Base-by-base conservation (phyloP, 208 protist genomes). In the Wallacemonas rigidus region DNA sequence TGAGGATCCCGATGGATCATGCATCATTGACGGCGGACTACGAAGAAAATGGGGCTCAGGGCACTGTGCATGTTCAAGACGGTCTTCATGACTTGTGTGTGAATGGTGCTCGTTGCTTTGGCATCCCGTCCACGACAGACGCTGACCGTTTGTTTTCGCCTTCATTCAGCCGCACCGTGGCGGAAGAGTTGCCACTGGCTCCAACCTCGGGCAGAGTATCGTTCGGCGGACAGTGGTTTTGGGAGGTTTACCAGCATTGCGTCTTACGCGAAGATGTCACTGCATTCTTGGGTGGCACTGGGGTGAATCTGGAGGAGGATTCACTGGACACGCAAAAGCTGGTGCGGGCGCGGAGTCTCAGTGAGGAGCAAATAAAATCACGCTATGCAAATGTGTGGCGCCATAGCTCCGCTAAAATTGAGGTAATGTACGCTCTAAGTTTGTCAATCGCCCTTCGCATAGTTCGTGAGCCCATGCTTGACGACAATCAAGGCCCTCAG, bases 171-270 rank as follows among this genome's bases (percentile, higher is more conserved):
- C 43, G 7, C 36, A 26, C 50, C 6, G 60, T 65, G 7, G 60
- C 44, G n/a, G 60, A 38, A n/a, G 64, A 4, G 3, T 26, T 58
- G 17, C 50, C 64, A 11, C 38, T 69, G 64, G 38, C 39, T 38
- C 53, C 61, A 63, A 40, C 36, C 39, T 45, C 40, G 41, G 60
- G 50, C n/a, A 35, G 12, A 15, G 65, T 74, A 43, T 50, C 75
- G 6, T 82, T 83, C 62, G 86, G 86, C 17, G 86, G 86, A 2
- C 62, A 72, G 45, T 94, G 89, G 89, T 92, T 92, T 73, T 94
- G 89, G 89, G 85, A 86, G 71, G 72, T 68, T 8, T 92, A 91
- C 57, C 82, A 86, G 15, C 82, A 90, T 58, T 79, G 69, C n/a
- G 62, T 94, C 6, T 81, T 80, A 38, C 84, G 89, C 6, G 84